Evolutionary conservation across 768 basidiomycete species (phyloP).

Genomic region (Pulveroboletus sp.): DNA sequence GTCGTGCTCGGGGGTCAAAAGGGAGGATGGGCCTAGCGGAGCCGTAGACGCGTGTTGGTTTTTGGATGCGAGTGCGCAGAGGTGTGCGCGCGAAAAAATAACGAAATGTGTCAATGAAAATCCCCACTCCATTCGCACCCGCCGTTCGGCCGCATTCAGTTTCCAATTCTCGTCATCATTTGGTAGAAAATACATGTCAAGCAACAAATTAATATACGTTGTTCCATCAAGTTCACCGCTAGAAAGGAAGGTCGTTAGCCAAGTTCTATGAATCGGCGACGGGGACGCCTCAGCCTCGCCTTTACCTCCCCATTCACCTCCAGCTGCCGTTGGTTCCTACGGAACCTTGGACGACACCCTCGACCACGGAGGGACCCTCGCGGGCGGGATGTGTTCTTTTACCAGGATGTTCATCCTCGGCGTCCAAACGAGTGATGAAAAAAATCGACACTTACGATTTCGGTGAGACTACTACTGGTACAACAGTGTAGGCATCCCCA

Average conservation of each 20-base stretch:
- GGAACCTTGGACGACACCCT: constrained; percentile 30
- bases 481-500: constrained; percentile 66
- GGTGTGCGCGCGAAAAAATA: constrained; percentile 12
- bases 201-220: no score
- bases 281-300: constrained; percentile 77
- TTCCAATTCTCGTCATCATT: neutral
- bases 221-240: neutral
- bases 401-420: constrained; percentile 85
- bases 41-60: constrained; percentile 11
- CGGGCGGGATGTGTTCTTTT: constrained; percentile 73
- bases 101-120: neutral
- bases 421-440: constrained; percentile 25
- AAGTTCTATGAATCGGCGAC: neutral
- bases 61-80: constrained; percentile 1
- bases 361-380: constrained; percentile 32
- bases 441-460: constrained; percentile 30
- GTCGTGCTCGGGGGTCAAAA: neutral
- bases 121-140: constrained; percentile 14
- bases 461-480: no score
- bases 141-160: neutral
- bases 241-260: constrained; percentile 2
- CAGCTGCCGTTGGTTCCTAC: constrained; percentile 38
- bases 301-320: constrained; percentile 77
- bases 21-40: neutral
- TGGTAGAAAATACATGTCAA: no score